phyloP scores from a whole-genome alignment of 129 eudicot genomes.

The Heracleum sosnowskyi region DNA sequence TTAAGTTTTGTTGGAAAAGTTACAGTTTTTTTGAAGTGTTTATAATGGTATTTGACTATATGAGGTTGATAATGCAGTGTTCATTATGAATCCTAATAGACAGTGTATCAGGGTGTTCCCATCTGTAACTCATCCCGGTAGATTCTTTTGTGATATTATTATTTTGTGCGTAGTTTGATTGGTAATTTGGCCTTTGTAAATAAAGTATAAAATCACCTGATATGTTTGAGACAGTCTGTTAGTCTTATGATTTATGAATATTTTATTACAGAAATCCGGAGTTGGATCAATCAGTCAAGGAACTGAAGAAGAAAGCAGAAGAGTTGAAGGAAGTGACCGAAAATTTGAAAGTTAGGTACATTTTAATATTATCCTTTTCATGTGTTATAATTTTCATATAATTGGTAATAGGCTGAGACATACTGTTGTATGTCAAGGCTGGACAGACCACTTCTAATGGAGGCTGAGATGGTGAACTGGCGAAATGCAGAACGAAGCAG shows the following conservation, averaged over 20 bases:
- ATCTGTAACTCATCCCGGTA: not conserved
- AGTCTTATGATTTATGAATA: slow-evolving; percentile 4
- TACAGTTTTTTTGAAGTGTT: not conserved
- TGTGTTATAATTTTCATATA: slow-evolving; percentile 11
- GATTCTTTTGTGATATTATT: not conserved
- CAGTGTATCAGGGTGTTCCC: not conserved
- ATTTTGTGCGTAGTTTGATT: not conserved
- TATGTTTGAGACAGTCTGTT: not conserved
- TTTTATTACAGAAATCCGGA: slow-evolving; percentile 53
- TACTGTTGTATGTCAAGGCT: slow-evolving; percentile 99
- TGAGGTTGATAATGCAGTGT: not conserved
- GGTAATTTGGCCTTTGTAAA: not conserved
- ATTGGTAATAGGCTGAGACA: slow-evolving; percentile 82
- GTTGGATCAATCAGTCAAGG: slow-evolving; percentile 66
- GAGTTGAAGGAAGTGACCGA: slow-evolving; percentile 74
- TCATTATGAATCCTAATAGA: not conserved
- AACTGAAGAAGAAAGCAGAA: slow-evolving; percentile 74
- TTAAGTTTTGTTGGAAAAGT: not conserved
- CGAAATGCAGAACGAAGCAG: slow-evolving; percentile 98
- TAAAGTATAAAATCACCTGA: not conserved
- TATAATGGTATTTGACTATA: no score
- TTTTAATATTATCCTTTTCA: slow-evolving; percentile 8
- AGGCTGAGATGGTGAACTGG: slow-evolving; percentile 88
- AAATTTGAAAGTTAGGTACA: slow-evolving; percentile 84
- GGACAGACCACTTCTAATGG: slow-evolving; percentile 73